phyloP scores from a whole-genome alignment of 345 rosid genomes.

The Mercurialis annua region DNA sequence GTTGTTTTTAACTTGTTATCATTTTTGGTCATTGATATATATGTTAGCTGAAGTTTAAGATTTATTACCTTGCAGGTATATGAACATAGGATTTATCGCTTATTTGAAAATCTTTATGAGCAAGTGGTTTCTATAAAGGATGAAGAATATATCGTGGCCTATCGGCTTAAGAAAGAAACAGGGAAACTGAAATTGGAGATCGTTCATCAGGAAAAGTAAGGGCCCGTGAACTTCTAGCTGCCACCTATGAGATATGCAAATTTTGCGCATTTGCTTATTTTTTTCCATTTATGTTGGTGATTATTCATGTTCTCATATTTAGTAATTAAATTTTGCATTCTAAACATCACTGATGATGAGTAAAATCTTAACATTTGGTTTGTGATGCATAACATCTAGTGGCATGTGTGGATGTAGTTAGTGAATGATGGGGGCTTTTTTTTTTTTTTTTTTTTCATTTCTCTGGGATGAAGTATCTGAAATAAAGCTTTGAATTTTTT shows the following conservation, averaged over 20 bases:
- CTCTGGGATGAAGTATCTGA: conserved; percentile 6
- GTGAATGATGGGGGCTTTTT: background rate
- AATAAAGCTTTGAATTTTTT: conserved; percentile 14
- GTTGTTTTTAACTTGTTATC: conserved; percentile 6
- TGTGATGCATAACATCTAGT: background rate
- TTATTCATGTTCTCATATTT: background rate
- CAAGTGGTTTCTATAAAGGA: conserved; percentile 55
- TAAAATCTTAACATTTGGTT: background rate
- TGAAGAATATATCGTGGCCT: conserved; percentile 81
- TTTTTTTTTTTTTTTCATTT: background rate
- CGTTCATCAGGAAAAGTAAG: conserved; percentile 60
- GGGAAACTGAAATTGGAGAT: conserved; percentile 70
- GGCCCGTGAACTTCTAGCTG: conserved; percentile 15
- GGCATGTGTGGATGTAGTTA: background rate
- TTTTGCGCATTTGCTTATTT: background rate
- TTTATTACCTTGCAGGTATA: conserved; percentile 46
- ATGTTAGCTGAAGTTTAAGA: conserved; percentile 21
- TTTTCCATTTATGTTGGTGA: background rate
- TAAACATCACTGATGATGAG: background rate
- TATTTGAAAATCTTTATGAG: conserved; percentile 51
- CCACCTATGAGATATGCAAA: background rate
- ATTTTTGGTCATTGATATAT: conserved; percentile 1
- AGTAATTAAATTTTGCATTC: background rate
- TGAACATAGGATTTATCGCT: conserved; percentile 54
- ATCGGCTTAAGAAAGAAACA: conserved; percentile 52